Conservation (phyloP, 1,139 yeast species). For the Magnusiomyces sp. region DNA sequence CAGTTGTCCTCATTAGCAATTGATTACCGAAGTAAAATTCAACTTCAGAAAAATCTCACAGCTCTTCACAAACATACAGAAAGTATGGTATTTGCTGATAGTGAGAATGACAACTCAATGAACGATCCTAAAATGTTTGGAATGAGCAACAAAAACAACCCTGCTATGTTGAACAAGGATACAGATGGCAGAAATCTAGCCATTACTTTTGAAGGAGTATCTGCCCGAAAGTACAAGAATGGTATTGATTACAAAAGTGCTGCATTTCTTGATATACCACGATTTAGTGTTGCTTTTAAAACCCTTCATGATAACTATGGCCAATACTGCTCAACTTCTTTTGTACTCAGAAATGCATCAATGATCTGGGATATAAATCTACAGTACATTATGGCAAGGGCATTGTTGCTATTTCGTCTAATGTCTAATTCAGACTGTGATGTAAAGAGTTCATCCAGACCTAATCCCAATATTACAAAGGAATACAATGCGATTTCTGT, state of each 20-base stretch:
- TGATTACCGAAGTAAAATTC: constrained; percentile 11
- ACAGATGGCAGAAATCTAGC: constrained; percentile 15
- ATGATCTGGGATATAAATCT: constrained; percentile 27
- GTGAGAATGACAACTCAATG: constrained; percentile 7
- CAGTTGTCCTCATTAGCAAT: constrained; percentile 13
- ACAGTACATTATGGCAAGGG: constrained; percentile 22
- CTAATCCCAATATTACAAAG: background rate
- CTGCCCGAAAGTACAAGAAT: constrained; percentile 19
- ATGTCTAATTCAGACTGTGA: background rate
- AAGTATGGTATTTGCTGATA: background rate
- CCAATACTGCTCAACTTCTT: constrained; percentile 18
- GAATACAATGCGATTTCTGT: constrained; percentile 33
- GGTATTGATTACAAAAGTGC: constrained; percentile 12
- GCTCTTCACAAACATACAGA: background rate
- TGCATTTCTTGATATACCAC: constrained; percentile 24
- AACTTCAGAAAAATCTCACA: background rate
- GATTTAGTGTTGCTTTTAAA: constrained; percentile 18
- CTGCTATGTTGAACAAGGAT: background rate
- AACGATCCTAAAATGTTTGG: background rate
- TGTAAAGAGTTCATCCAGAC: background rate
- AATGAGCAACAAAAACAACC: no score
- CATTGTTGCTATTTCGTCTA: constrained; percentile 8
- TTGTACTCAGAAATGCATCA: constrained; percentile 23
- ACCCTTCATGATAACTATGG: constrained; percentile 17
- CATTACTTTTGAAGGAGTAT: constrained; percentile 25